Base-by-base conservation (phyloP, 495 filamentous ascomycete genomes). In the Penicillium paxilli region DNA sequence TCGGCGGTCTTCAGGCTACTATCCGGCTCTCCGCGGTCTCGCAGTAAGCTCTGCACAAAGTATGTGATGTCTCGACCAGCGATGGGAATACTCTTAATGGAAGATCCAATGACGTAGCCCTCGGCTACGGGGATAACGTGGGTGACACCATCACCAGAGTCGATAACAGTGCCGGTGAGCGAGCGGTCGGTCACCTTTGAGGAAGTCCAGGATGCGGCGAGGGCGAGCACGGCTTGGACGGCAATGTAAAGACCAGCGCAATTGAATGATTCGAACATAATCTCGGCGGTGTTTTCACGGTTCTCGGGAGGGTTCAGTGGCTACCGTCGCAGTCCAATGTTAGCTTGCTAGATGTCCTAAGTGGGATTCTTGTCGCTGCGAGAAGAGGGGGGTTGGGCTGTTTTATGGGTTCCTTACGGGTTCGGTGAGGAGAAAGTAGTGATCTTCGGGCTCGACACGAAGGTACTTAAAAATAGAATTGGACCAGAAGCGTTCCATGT, bases 381-480 rank as follows among this genome's bases (percentile, higher is more conserved):
- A 16, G 35, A 8, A 6, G 35, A n/a, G 12, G 1, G 30, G 63
- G 46, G 38, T 30, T 32, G 25, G 24, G 21, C 5, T 42, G 30
- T 4, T 35, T 28, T 4, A 49, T 32, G 42, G 19, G 33, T n/a
- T 10, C 28, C 85, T 71, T 81, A 96, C 92, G 44, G 94, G 94
- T 68, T 98, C 94, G 46, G 94, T 98, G 50, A 98, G 87, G 40
- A 98, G 84, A 73, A 98, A 98, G 75, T 96, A 88, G 67, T 98
- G 94, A 66, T 98, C 94, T 76, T 98, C 94, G 22, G 94, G 94
- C 72, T 98, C 94, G 52, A 98, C 94, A 50, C 94, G 85, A 32
- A 98, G 83, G 69, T 98, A 98, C 70, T 98, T 98, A 81, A 98
- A 98, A 73, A 98, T 98, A 22, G 95, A 98, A 75, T 96, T 97